phyloP scores from a whole-genome alignment of 306 rosid species.

The Luffa acutangula region DNA sequence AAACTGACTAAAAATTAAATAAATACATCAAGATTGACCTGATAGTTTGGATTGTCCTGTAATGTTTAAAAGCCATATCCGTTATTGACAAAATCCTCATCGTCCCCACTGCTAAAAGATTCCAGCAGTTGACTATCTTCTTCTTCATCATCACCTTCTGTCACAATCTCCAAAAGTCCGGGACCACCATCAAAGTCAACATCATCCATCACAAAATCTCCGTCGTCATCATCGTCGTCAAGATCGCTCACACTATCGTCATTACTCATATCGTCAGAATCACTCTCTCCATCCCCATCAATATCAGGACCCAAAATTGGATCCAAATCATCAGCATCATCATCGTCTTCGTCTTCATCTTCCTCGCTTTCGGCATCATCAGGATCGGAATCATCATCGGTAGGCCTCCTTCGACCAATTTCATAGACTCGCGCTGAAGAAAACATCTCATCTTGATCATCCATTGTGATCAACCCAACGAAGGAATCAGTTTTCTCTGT shows the following conservation, averaged over 20 bases:
- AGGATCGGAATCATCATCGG: slow-evolving; percentile 96
- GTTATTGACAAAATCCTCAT: slow-evolving; percentile 48
- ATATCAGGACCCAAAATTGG: slow-evolving; percentile 69
- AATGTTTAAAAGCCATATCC: slow-evolving; percentile 52
- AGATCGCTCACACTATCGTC: slow-evolving; percentile 56
- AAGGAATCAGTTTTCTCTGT: slow-evolving; percentile 86
- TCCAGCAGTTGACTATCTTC: slow-evolving; percentile 60
- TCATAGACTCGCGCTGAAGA: slow-evolving; percentile 85
- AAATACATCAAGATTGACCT: slow-evolving; percentile 1
- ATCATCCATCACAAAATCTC: slow-evolving; percentile 60
- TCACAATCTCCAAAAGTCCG: slow-evolving; percentile 50
- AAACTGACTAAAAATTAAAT: background rate
- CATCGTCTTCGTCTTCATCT: slow-evolving; percentile 66
- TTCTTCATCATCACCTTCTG: slow-evolving; percentile 72
- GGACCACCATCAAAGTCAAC: slow-evolving; percentile 53
- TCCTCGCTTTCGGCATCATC: slow-evolving; percentile 95
- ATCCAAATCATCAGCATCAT: slow-evolving; percentile 42
- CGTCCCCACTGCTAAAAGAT: slow-evolving; percentile 62
- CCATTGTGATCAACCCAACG: slow-evolving; percentile 89
- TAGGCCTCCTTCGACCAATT: slow-evolving; percentile 87
- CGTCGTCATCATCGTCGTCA: slow-evolving; percentile 45
- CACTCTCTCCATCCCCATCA: slow-evolving; percentile 71
- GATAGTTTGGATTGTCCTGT: background rate
- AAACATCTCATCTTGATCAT: slow-evolving; percentile 89
- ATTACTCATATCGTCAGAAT: slow-evolving; percentile 63